Evolutionary conservation across 2,329 filamentous ascomycete genomes (phyloP), one percentile per base, ranked within the genome.

Genomic region (Pseudocercospora pini-densiflorae): DNA sequence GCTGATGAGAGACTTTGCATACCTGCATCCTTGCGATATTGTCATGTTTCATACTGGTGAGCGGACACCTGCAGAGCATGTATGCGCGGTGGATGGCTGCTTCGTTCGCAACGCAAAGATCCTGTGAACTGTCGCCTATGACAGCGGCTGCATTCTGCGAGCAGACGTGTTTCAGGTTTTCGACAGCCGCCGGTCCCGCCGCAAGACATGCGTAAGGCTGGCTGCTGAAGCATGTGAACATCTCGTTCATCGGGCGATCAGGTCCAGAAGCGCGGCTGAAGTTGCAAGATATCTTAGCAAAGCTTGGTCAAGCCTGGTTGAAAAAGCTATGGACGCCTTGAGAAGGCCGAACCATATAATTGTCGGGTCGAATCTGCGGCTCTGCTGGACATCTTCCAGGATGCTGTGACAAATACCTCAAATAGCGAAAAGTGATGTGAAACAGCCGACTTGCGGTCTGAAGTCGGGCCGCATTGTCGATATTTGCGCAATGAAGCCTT

Each of bases 131-230:
- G 9, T 43, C 23, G 31, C 23, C 53, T 33, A 40, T 4, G 29
- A 58, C 24, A 12, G 12, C 23, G 23, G 53, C 24, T 33, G 27
- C 55, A 23, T 36, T 6, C 43, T 43, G 33, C 33, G 31, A 57
- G 16, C 53, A 57, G 27, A 57, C 55, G 16, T 43, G 55, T 58
- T 58, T 58, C 55, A 58, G 1, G 33, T 36, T 58, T 40, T 40
- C 31, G 55, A 23, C 31, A 58, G 31, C n/a, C 55, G 55, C 55
- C n/a, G 40, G 29, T 40, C 23, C 55, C 33, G 31, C 55, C 10
- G 10, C 51, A 2, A 58, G 33, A 58, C 55, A 58, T 40, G 29
- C 31, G 6, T 10, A n/a, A 10, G 31, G 54, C 27, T 36, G 21
- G 2, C 29, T 40, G 31, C 5, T 19, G n/a, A 9, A 19, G 31